These are phyloP conservation scores for Bryoerythrophyllum caledonicum DNA, from an alignment of 225 moss, liverwort and hornwort species.

Conservation along the genomic window DNA sequence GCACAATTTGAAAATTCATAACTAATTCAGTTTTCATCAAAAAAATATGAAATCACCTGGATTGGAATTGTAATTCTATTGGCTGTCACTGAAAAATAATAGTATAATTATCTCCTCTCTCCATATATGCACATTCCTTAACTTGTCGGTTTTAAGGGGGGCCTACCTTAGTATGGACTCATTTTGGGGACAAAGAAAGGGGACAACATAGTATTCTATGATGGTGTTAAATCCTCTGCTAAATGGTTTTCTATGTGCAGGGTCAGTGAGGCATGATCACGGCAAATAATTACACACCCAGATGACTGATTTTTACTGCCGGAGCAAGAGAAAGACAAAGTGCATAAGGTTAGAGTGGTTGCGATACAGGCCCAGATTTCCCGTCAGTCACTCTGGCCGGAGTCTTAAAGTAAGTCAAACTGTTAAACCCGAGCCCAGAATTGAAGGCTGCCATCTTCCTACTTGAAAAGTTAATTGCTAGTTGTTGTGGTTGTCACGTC, in stretches of 20 bases:
- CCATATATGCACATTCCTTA: too few relatives aligned
- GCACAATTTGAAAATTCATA: too few relatives aligned
- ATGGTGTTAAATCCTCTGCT: neutral
- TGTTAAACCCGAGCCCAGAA: neutral
- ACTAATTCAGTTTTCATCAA: too few relatives aligned
- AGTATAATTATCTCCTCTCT: too few relatives aligned
- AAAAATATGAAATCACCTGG: too few relatives aligned
- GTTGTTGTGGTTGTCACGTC: too few relatives aligned
- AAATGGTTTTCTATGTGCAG: neutral
- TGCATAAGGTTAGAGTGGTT: neutral
- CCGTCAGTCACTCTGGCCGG: neutral
- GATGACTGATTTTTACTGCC: neutral
- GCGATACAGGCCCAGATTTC: constrained; percentile 1
- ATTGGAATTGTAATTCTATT: too few relatives aligned
- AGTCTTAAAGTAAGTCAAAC: constrained; percentile 3
- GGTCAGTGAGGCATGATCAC: constrained; percentile 5
- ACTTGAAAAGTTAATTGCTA: neutral
- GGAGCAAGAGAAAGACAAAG: neutral
- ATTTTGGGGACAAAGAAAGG: neutral
- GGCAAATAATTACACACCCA: neutral
- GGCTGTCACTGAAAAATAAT: too few relatives aligned
- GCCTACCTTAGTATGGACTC: too few relatives aligned
- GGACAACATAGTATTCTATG: constrained; percentile 17
- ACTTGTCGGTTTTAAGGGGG: too few relatives aligned
- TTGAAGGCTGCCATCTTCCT: neutral